These are phyloP conservation scores for Hysterangium stoloniferum DNA, from an alignment of 768 basidiomycete species.

Conservation along the genomic window DNA sequence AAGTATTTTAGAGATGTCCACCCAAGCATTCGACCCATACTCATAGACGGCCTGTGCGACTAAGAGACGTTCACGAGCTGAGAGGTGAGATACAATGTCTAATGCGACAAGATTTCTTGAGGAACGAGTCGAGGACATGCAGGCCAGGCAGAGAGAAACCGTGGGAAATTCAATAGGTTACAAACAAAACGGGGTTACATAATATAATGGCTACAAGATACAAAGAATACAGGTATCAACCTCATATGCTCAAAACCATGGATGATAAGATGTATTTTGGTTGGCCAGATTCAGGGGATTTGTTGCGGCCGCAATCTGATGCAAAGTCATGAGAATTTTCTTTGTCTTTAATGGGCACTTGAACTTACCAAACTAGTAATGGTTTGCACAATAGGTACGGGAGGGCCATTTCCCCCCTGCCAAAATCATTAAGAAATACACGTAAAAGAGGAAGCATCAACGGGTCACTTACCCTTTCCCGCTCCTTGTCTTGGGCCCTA, in stretches of 20 bases:
- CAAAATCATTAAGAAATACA: slow-evolving; percentile 30
- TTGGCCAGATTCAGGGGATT: slow-evolving; percentile 79
- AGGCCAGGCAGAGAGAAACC: slow-evolving; percentile 4
- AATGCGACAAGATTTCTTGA: slow-evolving; percentile 4
- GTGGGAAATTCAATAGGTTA: slow-evolving; percentile 5
- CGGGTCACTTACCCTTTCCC: slow-evolving; percentile 55
- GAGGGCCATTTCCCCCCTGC: slow-evolving; percentile 25
- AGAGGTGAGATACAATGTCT: slow-evolving; percentile 5
- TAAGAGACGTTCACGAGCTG: slow-evolving; percentile 59
- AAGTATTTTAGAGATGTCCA: slow-evolving; percentile 54
- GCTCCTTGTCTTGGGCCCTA: slow-evolving; percentile 49
- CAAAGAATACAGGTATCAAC: neutral
- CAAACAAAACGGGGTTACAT: slow-evolving; percentile 10
- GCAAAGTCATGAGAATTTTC: neutral
- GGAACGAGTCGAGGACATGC: slow-evolving; percentile 10
- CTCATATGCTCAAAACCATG: slow-evolving; percentile 59
- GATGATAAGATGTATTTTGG: slow-evolving; percentile 78
- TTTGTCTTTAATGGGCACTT: too few species aligned
- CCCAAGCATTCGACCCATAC: slow-evolving; percentile 65
- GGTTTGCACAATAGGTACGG: slow-evolving; percentile 62
- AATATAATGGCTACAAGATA: slow-evolving; percentile 2
- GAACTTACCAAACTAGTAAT: slow-evolving; percentile 51
- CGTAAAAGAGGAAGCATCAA: slow-evolving; percentile 19
- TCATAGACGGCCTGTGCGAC: slow-evolving; percentile 85
- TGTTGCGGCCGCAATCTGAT: slow-evolving; percentile 71